These are phyloP conservation scores for Allium fistulosum DNA, from an alignment of 106 monocot species.

Conservation along the genomic window DNA sequence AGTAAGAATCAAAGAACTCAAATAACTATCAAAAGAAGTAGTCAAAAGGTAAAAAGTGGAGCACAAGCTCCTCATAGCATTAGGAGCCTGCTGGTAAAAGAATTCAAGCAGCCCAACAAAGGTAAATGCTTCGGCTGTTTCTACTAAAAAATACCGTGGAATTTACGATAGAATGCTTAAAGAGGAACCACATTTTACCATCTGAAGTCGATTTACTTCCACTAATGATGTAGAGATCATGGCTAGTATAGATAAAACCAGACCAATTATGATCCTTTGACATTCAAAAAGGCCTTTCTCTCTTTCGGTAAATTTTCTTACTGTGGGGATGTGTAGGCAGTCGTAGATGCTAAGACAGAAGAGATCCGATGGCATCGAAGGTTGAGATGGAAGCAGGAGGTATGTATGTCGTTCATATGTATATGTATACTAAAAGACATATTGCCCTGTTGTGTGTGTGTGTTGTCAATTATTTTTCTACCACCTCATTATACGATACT, in stretches of 20 bases:
- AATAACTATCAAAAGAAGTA: slow-evolving; percentile 27
- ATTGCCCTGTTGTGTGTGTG: too few species aligned
- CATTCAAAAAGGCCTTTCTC: slow-evolving; percentile 21
- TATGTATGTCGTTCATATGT: slow-evolving; percentile 22
- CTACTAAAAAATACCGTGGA: slow-evolving; percentile 36
- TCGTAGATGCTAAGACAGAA: too few species aligned
- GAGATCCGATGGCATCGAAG: too few species aligned
- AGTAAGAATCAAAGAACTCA: slow-evolving; percentile 42
- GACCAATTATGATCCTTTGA: slow-evolving; percentile 39
- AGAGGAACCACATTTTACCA: slow-evolving; percentile 5
- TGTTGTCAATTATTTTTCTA: too few species aligned
- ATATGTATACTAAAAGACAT: too few species aligned
- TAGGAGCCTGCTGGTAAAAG: slow-evolving; percentile 54
- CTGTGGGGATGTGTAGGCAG: too few species aligned
- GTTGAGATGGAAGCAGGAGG: slow-evolving; percentile 40
- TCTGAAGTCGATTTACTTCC: slow-evolving; percentile 23
- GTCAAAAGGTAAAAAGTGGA: slow-evolving; percentile 33
- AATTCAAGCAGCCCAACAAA: slow-evolving; percentile 48
- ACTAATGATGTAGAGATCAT: slow-evolving; percentile 36
- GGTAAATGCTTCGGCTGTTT: slow-evolving; percentile 28
- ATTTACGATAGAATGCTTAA: slow-evolving; percentile 45
- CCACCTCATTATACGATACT: too few species aligned
- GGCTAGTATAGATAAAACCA: slow-evolving; percentile 15
- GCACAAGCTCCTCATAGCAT: slow-evolving; percentile 54
- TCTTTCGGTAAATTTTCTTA: slow-evolving; percentile 11